Conservation (phyloP, 2,329 filamentous ascomycete species). For the Hawksworthiomyces lignivorus region DNA sequence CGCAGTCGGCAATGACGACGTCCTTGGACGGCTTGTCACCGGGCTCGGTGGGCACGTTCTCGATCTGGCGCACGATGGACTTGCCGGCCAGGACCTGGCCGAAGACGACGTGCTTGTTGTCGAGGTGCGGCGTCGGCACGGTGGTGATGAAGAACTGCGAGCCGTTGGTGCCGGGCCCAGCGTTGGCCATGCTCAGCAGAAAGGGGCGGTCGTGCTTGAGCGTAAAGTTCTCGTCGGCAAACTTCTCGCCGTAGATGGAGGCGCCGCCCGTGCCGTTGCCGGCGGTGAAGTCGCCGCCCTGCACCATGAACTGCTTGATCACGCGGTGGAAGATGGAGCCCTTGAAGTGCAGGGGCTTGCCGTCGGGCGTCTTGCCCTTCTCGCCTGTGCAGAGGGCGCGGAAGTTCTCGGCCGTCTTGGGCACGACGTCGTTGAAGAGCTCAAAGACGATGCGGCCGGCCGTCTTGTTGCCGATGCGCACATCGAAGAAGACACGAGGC, state of each 20-base stretch:
- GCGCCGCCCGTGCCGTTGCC: constrained; percentile 94
- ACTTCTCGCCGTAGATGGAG: constrained; percentile 96
- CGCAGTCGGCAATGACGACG: constrained; percentile 72
- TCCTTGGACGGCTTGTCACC: constrained; percentile 73
- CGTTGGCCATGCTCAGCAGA: constrained; percentile 95
- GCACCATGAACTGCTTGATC: constrained; percentile 98
- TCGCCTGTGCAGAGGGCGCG: constrained; percentile 89
- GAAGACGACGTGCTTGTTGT: constrained; percentile 93
- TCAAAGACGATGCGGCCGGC: constrained; percentile 80
- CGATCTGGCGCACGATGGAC: constrained; percentile 80
- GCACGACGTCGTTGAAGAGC: constrained; percentile 69
- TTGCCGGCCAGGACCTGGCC: constrained; percentile 91
- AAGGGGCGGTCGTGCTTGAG: constrained; percentile 89
- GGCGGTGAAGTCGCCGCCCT: constrained; percentile 93
- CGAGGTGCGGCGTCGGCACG: constrained; percentile 86
- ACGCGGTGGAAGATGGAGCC: constrained; percentile 89
- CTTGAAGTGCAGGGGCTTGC: constrained; percentile 89
- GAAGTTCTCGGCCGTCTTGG: constrained; percentile 96
- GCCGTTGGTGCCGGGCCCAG: constrained; percentile 88
- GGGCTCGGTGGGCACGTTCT: constrained; percentile 67
- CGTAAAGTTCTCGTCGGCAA: constrained; percentile 93
- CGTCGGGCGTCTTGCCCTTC: constrained; percentile 74
- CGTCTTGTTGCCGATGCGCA: constrained; percentile 66
- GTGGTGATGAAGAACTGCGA: constrained; percentile 98
- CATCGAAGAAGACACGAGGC: constrained; percentile 87